Conservation (phyloP, 2,329 filamentous ascomycete genomes). For the Achaetomium macrosporum region DNA sequence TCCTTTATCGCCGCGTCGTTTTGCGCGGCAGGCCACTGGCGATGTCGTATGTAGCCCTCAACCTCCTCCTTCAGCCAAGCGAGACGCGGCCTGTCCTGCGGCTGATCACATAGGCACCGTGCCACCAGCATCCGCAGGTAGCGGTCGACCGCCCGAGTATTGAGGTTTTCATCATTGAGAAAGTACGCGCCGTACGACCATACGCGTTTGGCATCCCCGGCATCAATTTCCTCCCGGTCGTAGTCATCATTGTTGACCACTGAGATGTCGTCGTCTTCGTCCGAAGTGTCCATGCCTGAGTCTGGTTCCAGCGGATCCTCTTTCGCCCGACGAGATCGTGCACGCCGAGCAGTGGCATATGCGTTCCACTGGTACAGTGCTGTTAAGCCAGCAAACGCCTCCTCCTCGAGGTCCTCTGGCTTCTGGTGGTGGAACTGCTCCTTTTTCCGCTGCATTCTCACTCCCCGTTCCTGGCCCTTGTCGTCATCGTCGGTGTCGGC, state of each 20-base stretch:
- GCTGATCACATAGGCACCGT: neutral
- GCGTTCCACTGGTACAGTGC: no score
- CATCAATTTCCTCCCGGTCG: no score
- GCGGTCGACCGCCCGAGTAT: neutral
- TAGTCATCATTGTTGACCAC: neutral
- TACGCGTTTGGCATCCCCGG: no score
- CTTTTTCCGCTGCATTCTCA: no score
- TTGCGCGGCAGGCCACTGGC: neutral
- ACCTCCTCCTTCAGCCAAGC: neutral
- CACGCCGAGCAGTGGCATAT: no score
- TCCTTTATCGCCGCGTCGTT: neutral
- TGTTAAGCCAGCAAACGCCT: no score
- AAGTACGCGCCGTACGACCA: constrained; percentile 1
- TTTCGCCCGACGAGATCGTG: no score
- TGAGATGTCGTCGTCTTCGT: no score
- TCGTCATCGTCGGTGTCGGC: neutral
- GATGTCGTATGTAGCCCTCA: neutral
- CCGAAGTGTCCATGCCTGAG: no score
- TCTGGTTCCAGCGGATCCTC: no score
- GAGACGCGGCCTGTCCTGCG: neutral
- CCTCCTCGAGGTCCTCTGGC: no score
- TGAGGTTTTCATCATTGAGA: neutral
- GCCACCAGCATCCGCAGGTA: neutral
- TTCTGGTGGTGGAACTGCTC: no score
- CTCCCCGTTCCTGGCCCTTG: neutral